Base-by-base conservation (phyloP, 2,329 filamentous ascomycete genomes). In the Clarireedia monteithiana region DNA sequence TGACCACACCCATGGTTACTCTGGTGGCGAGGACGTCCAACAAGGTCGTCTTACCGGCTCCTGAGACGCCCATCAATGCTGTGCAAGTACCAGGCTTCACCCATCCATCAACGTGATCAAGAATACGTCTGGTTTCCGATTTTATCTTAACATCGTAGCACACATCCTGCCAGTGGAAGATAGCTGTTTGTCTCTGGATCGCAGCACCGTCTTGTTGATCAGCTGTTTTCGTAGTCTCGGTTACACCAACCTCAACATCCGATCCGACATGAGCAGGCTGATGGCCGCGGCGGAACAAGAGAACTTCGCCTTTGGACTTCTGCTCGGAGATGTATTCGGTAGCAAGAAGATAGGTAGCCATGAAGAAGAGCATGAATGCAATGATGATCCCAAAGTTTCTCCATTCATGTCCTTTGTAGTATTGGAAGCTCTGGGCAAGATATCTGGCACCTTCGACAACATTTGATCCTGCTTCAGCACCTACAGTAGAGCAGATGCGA, bases 1-100 rank as follows among this genome's bases (percentile, higher is more conserved):
- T 83, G 51, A 96, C 89, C 7, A 95, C 86, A 72, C 91, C 91
- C 84, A 94, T 92, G 0, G 88, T 91, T 4, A 87, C 87, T 68
- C 91, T 86, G 53, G 78, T 74, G 0, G 89, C 90, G 34, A 95
- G 77, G 2, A 90, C 87, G 69, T 95, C 90, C 6, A 95, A 75
- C 2, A 95, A 78, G 0, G 89, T 94, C 0, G 89, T 95, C 71
- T 95, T 95, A 51, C 90, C 89, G 15, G 90, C 89, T 89, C 48
- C 84, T 68, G 59, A 57, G 15, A 60, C 58, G 23, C 64, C 81
- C 84, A 86, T 87, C 1, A 86, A 73, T 23, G 83, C 84, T 20
- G 84, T 88, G 47, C 86, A 70, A 45, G 83, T 86, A 50, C 84
- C 84, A 14, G 85, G 84, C 68, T 86, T 86, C 57, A 87, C 82